Base-by-base conservation (phyloP, 495 filamentous ascomycete species). In the Darksidea phi region DNA sequence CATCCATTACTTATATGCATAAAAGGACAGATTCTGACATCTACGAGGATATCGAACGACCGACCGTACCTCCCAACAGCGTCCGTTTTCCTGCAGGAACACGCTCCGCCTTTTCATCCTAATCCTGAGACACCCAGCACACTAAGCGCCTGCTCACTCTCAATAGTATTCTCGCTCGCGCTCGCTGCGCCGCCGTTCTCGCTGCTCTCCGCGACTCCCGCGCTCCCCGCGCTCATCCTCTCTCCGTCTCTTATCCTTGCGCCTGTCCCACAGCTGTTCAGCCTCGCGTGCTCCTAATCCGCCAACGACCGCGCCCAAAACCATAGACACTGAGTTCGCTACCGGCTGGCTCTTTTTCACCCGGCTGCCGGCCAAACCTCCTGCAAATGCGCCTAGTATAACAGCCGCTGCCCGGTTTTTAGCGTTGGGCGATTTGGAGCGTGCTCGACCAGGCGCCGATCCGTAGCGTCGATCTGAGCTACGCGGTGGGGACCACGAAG, bases 221-320 rank as follows among this genome's bases (percentile, higher is more conserved):
- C 63, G 25, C 63, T 61, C 41, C 20, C 32, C 38, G 23, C 61
- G 48, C 21, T 21, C 28, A 24, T 59, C 55, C 38, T 61, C 45
- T 42, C 60, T 54, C 6, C 10, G 12, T 45, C 42, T 26, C 43
- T 37, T 43, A 7, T 61, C 66, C 48, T 61, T 53, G 13, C 45
- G 32, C 48, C 46, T 51, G 24, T 59, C 59, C 18, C 53, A 63
- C 25, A 32, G 12, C 51, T 66, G 54, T 53, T 69, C 66, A 2
- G 28, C 26, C 54, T 62, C 54, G 2, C 50, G 21, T n/a, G 41
- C 66, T 17, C 53, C 63, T 3, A 69, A 23, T 11, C 57, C 66
- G 5, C 66, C 66, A 20, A 66, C 51, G 17, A 69, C 54, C 2
- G 63, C 66, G 21, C 63, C 66, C 15, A 57, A 58, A 10, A 69